phyloP scores from a whole-genome alignment of 495 filamentous ascomycete genomes.

The Penicillium macrosclerotiorum region DNA sequence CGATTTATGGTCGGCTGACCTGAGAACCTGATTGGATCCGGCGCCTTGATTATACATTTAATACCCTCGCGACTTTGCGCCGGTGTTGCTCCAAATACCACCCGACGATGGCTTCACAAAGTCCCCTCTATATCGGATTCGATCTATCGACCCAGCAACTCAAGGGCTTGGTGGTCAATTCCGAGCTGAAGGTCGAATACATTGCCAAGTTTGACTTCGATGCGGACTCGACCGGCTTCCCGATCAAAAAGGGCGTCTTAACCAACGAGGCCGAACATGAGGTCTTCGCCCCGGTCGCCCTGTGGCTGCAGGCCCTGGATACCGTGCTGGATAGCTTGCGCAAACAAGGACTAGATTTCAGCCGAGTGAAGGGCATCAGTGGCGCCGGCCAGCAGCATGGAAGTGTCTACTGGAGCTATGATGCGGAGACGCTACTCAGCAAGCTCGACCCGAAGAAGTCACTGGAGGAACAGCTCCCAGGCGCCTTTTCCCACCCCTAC shows the following conservation, averaged over 20 bases:
- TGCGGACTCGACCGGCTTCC: constrained; percentile 69
- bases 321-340: constrained; percentile 72
- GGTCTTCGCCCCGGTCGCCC: constrained; percentile 86
- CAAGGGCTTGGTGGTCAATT: constrained; percentile 84
- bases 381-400: constrained; percentile 96
- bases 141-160: constrained; percentile 96
- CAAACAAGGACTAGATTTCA: constrained; percentile 71
- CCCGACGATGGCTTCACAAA: constrained; percentile 39
- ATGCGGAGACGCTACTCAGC: constrained; percentile 65
- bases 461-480: constrained; percentile 67
- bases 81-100: neutral
- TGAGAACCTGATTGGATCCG: neutral
- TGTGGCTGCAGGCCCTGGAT: constrained; percentile 94
- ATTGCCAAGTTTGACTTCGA: constrained; percentile 62
- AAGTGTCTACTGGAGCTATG: constrained; percentile 82
- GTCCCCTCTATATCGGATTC: constrained; percentile 83
- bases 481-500: constrained; percentile 79
- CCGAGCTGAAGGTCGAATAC: constrained; percentile 52
- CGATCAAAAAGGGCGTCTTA: constrained; percentile 82
- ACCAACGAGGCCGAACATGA: constrained; percentile 77
- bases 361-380: constrained; percentile 75
- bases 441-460: constrained; percentile 56
- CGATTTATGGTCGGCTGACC: neutral
- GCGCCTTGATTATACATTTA: neutral
- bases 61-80: neutral